Conservation (phyloP, 2,329 filamentous ascomycete species). For the Trichothecium sympodiale region DNA sequence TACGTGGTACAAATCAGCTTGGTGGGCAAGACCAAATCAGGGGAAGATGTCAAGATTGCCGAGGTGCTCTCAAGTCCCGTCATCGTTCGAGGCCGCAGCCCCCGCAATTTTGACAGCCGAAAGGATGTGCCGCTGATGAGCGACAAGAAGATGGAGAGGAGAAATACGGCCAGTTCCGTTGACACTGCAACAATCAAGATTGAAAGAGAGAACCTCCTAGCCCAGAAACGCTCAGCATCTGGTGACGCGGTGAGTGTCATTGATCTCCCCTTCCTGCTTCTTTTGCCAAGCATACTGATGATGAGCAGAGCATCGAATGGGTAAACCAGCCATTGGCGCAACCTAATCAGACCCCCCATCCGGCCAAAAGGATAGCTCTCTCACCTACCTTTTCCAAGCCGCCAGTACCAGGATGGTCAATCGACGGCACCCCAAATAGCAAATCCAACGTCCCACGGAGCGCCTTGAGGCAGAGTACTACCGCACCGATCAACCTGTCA, state of each 20-base stretch:
- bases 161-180: slow-evolving; percentile 23
- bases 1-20: slow-evolving; percentile 83
- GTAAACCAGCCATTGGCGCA: slow-evolving; percentile 6
- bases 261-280: too few species aligned
- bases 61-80: slow-evolving; percentile 88
- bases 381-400: slow-evolving; percentile 10
- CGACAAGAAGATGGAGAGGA: slow-evolving; percentile 36
- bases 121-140: slow-evolving; percentile 70
- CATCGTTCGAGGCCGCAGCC: slow-evolving; percentile 85
- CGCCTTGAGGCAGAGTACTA: slow-evolving; percentile 15
- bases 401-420: slow-evolving; percentile 40
- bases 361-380: too few species aligned
- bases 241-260: background rate
- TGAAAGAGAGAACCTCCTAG: slow-evolving; percentile 18
- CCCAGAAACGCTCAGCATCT: background rate
- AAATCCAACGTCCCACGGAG: slow-evolving; percentile 10
- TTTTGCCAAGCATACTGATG: too few species aligned
- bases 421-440: slow-evolving; percentile 17
- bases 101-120: slow-evolving; percentile 84
- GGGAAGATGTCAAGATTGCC: slow-evolving; percentile 63
- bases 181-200: slow-evolving; percentile 20
- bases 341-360: slow-evolving; percentile 22
- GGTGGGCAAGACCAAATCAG: slow-evolving; percentile 57
- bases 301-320: slow-evolving; percentile 17
- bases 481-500: slow-evolving; percentile 38